phyloP scores from a whole-genome alignment of 108 stramenopile species.

The Nannochloropsis salina region DNA sequence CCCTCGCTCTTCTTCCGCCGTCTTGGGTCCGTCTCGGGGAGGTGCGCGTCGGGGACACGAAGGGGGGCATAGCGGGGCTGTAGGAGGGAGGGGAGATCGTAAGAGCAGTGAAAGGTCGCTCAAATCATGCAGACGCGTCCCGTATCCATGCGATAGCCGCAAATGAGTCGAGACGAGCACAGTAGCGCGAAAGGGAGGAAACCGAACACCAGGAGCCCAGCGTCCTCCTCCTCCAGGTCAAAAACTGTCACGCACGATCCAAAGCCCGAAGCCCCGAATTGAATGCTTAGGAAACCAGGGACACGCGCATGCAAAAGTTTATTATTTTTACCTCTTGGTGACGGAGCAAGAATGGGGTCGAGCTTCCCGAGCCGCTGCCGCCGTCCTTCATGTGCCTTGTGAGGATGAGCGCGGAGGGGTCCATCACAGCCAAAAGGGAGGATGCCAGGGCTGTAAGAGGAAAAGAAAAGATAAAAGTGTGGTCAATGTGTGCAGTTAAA shows the following conservation, averaged over 20 bases:
- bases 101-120: not conserved
- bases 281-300: no score
- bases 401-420: not conserved
- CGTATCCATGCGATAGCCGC: no score
- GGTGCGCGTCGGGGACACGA: not conserved
- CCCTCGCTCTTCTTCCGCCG: not conserved
- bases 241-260: no score
- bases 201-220: not conserved
- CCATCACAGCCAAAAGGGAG: conserved; percentile 17
- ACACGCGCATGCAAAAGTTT: no score
- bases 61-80: conserved; percentile 3
- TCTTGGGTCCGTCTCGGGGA: not conserved
- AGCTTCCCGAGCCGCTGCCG: no score
- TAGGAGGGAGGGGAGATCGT: not conserved
- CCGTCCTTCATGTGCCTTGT: not conserved
- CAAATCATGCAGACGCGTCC: no score
- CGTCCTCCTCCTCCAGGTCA: no score
- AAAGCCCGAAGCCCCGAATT: no score
- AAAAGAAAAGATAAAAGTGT: not conserved
- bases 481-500: no score
- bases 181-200: not conserved
- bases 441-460: not conserved
- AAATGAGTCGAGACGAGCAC: no score
- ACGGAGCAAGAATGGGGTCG: not conserved
- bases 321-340: not conserved